These are phyloP conservation scores for Chimonanthus praecox DNA, from an alignment of 164 flowering plant genomes.

Conservation along the genomic window DNA sequence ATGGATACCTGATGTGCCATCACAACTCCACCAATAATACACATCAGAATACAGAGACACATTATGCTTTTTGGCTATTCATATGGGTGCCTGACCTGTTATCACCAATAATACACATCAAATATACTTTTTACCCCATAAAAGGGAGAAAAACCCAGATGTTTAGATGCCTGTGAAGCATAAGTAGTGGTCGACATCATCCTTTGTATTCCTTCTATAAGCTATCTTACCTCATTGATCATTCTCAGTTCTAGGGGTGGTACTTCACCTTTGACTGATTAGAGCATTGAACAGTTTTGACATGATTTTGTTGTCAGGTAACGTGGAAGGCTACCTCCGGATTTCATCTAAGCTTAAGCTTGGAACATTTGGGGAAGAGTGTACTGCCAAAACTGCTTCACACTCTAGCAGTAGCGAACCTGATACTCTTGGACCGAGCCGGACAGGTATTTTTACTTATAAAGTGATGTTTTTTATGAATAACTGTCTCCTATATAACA, in stretches of 20 bases:
- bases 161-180: too few species aligned
- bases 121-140: too few species aligned
- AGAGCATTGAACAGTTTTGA: slow-evolving; percentile 6
- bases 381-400: slow-evolving; percentile 14
- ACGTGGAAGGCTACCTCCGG: slow-evolving; percentile 60
- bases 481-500: neutral
- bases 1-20: too few species aligned
- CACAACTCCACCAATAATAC: too few species aligned
- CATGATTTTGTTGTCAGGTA: slow-evolving; percentile 37
- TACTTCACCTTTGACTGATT: neutral
- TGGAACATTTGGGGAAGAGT: slow-evolving; percentile 53
- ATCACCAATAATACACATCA: too few species aligned
- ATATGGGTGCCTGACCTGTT: too few species aligned
- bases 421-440: slow-evolving; percentile 46
- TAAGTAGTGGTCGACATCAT: neutral
- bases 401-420: slow-evolving; percentile 35
- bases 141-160: too few species aligned
- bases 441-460: slow-evolving; percentile 44
- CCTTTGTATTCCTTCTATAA: neutral
- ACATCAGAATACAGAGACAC: too few species aligned
- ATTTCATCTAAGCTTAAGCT: slow-evolving; percentile 87
- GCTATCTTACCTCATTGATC: neutral
- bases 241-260: neutral
- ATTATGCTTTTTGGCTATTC: too few species aligned
- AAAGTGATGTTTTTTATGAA: neutral